These are phyloP conservation scores for Acanthamoeba royreba DNA, from an alignment of 208 protist genomes.

Conservation along the genomic window DNA sequence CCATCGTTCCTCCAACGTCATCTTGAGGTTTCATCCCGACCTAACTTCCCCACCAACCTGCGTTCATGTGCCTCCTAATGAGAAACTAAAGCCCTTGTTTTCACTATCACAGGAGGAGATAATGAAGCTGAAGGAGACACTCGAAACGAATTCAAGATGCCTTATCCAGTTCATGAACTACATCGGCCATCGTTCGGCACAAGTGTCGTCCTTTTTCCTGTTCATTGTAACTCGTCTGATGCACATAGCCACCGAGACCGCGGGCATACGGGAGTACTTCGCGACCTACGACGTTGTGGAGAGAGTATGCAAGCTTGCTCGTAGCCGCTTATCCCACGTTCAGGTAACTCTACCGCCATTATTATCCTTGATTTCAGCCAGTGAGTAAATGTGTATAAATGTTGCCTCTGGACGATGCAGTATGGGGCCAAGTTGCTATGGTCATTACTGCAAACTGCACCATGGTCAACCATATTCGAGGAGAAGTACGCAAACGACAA, in stretches of 20 bases:
- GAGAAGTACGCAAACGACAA: neutral
- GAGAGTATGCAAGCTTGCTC: neutral
- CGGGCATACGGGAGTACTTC: neutral
- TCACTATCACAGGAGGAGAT: neutral
- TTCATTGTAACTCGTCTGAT: neutral
- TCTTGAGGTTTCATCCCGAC: no score
- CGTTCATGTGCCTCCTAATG: neutral
- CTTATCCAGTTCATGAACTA: neutral
- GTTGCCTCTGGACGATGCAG: neutral
- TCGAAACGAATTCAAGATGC: neutral
- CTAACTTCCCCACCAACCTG: neutral
- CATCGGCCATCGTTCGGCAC: neutral
- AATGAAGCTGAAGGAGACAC: neutral
- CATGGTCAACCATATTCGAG: neutral
- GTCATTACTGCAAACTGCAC: neutral
- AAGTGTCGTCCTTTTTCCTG: neutral
- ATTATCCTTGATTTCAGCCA: neutral
- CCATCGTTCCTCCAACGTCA: neutral
- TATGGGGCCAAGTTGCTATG: neutral
- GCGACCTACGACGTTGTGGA: neutral
- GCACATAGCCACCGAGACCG: neutral
- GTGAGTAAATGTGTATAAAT: neutral
- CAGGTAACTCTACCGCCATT: neutral
- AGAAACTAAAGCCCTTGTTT: neutral
- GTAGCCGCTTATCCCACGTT: neutral